These are phyloP conservation scores for Volvariella volvacea DNA, from an alignment of 1,284 basidiomycete genomes.

Conservation along the genomic window DNA sequence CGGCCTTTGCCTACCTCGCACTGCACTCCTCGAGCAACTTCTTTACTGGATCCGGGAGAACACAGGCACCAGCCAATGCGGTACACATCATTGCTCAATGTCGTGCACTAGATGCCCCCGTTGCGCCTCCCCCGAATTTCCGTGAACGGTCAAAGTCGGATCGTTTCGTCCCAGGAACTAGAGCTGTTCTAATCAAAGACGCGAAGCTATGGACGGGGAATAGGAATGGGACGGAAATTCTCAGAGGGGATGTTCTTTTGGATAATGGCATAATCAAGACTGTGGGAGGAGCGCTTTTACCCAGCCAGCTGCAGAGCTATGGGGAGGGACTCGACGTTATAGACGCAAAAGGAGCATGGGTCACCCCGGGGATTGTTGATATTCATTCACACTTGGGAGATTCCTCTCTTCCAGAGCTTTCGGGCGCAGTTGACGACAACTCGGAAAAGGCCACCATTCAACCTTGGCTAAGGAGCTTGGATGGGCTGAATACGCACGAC, in stretches of 20 bases:
- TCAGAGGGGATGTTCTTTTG: conserved; percentile 45
- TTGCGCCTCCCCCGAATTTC: conserved; percentile 42
- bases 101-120: conserved; percentile 24
- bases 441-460: conserved; percentile 46
- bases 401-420: conserved; percentile 24
- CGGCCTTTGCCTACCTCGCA: neutral
- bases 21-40: neutral
- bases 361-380: conserved; percentile 59
- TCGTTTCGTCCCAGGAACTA: conserved; percentile 59
- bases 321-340: conserved; percentile 30
- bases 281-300: conserved; percentile 27
- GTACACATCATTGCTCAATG: conserved; percentile 27
- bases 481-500: conserved; percentile 59
- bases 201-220: conserved; percentile 49
- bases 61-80: conserved; percentile 11
- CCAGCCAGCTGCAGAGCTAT: conserved; percentile 15
- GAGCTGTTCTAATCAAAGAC: conserved; percentile 46
- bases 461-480: conserved; percentile 57
- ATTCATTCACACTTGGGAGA: conserved; percentile 73
- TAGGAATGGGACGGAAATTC: conserved; percentile 42
- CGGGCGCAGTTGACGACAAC: conserved; percentile 46
- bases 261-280: conserved; percentile 48
- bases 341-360: conserved; percentile 43
- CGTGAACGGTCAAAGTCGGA: conserved; percentile 50
- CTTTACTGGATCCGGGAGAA: neutral